Conservation (phyloP, 2,329 filamentous ascomycete genomes). For the Fusarium sambucinum region DNA sequence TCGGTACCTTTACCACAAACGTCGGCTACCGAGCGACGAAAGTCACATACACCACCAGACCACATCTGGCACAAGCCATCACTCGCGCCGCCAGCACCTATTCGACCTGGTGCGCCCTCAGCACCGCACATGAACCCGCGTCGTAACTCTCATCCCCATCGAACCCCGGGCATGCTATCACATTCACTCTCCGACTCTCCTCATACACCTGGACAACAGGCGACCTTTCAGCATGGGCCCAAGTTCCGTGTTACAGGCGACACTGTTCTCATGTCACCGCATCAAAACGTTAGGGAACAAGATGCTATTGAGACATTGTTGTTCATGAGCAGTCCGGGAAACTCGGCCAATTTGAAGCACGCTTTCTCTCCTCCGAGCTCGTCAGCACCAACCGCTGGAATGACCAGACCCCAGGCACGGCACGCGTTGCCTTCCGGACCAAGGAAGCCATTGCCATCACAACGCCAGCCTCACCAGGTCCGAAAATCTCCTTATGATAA, state of each 20-base stretch:
- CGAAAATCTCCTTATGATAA: constrained; percentile 64
- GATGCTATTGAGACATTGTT: constrained; percentile 84
- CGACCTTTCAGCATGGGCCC: constrained; percentile 48
- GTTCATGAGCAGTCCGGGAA: constrained; percentile 84
- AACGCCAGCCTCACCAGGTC: constrained; percentile 56
- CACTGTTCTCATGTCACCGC: constrained; percentile 73
- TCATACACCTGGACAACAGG: constrained; percentile 57
- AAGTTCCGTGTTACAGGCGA: constrained; percentile 56
- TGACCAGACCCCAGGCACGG: constrained; percentile 40
- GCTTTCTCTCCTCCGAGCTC: constrained; percentile 61
- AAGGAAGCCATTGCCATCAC: constrained; percentile 65
- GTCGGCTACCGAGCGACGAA: constrained; percentile 44
- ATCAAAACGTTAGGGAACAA: constrained; percentile 76
- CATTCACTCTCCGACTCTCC: constrained; percentile 63
- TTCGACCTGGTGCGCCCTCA: constrained; percentile 60
- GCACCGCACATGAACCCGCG: constrained; percentile 57
- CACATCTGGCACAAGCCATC: constrained; percentile 52
- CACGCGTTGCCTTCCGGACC: constrained; percentile 62
- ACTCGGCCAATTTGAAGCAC: constrained; percentile 73
- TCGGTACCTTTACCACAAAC: constrained; percentile 51
- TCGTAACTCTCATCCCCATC: constrained; percentile 63
- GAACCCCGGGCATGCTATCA: constrained; percentile 64
- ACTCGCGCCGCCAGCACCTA: constrained; percentile 67
- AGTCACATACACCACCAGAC: constrained; percentile 55
- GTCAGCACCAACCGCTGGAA: constrained; percentile 46